Evolutionary conservation across 345 rosid species (phyloP).

Genomic region (Aquilaria yunnanensis): DNA sequence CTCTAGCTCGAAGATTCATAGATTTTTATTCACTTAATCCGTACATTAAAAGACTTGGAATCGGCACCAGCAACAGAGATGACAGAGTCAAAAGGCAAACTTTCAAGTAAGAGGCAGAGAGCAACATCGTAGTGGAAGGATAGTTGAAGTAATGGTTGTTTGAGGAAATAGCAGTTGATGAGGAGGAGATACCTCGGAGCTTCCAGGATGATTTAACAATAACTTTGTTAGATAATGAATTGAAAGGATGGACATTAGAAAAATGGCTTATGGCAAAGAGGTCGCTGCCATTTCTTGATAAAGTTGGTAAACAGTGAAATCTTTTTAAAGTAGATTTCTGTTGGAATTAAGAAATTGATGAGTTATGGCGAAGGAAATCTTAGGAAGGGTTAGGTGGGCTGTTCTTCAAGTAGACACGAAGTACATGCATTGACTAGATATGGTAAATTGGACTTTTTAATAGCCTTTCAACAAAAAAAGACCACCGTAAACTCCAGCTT

Average conservation of each 20-base stretch:
- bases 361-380: no score
- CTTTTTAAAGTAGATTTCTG: not conserved
- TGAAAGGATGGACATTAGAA: constrained; percentile 17
- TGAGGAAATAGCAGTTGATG: constrained; percentile 7
- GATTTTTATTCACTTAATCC: constrained; percentile 48
- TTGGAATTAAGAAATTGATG: no score
- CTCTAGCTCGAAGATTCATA: constrained; percentile 45
- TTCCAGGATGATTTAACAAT: constrained; percentile 24
- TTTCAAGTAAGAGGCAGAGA: constrained; percentile 31
- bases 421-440: no score
- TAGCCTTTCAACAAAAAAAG: no score
- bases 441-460: no score
- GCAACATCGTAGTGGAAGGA: constrained; percentile 39
- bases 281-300: constrained; percentile 33
- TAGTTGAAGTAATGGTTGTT: constrained; percentile 29
- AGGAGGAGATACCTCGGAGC: constrained; percentile 31
- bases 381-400: no score
- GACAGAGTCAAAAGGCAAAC: constrained; percentile 11
- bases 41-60: constrained; percentile 19
- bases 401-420: no score
- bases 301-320: constrained; percentile 17
- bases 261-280: constrained; percentile 21
- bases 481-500: no score
- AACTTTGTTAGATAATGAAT: constrained; percentile 17
- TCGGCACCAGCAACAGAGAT: constrained; percentile 5